These are phyloP conservation scores for Populus simonii DNA, from an alignment of 345 rosid genomes.

Conservation along the genomic window DNA sequence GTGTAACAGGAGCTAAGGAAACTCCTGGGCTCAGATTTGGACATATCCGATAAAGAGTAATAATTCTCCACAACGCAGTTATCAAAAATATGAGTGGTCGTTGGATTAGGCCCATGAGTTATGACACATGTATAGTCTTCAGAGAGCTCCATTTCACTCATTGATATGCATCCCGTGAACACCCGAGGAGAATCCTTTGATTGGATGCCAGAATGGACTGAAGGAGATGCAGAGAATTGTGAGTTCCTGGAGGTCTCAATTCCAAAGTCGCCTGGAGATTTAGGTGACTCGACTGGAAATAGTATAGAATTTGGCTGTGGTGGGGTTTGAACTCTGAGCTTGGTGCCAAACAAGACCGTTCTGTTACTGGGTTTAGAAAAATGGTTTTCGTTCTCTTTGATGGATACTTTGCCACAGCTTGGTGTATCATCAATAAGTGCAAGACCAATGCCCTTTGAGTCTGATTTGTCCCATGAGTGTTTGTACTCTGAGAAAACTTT, in stretches of 20 bases:
- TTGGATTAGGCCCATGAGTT: conserved; percentile 72
- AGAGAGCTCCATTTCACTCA: conserved; percentile 65
- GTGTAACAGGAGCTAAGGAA: conserved; percentile 65
- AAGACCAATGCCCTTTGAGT: conserved; percentile 51
- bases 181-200: conserved; percentile 29
- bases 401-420: conserved; percentile 2
- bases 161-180: conserved; percentile 24
- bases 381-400: conserved; percentile 5
- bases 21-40: conserved; percentile 10
- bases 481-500: conserved; percentile 23
- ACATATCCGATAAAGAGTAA: conserved; percentile 18
- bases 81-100: conserved; percentile 74
- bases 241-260: conserved; percentile 37
- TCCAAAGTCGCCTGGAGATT: conserved; percentile 48
- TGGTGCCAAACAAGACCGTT: conserved; percentile 52
- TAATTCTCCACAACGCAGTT: conserved; percentile 59
- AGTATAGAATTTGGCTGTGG: conserved; percentile 9
- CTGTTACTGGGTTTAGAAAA: conserved; percentile 34
- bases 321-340: conserved; percentile 55
- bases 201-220: conserved; percentile 28
- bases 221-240: conserved; percentile 23
- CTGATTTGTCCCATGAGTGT: conserved; percentile 24
- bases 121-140: conserved; percentile 87
- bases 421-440: conserved; percentile 43
- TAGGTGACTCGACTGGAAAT: conserved; percentile 25